phyloP scores from a whole-genome alignment of 345 rosid species.

The Corchorus capsularis region DNA sequence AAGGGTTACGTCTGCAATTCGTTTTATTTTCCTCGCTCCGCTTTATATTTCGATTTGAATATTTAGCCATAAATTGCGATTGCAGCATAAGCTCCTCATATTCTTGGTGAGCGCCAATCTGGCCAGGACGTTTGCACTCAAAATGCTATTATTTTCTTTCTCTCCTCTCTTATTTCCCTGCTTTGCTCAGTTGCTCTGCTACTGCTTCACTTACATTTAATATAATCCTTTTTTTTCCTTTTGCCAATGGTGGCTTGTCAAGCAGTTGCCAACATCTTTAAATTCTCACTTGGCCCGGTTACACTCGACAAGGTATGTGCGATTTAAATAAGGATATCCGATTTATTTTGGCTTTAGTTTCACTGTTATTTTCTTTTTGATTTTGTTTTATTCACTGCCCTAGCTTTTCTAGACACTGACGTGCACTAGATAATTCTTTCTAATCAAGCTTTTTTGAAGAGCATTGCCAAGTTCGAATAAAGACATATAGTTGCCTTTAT shows the following conservation, averaged over 20 bases:
- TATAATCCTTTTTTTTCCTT: neutral
- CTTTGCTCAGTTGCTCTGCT: neutral
- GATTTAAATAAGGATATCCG: no score
- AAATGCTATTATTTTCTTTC: slow-evolving; percentile 52
- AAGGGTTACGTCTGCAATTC: neutral
- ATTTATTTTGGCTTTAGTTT: no score
- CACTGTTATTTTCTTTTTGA: no score
- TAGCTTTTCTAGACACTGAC: slow-evolving; percentile 52
- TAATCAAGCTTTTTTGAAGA: slow-evolving; percentile 56
- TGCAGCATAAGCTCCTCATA: slow-evolving; percentile 67
- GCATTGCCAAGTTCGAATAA: slow-evolving; percentile 69
- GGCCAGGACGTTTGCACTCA: slow-evolving; percentile 98
- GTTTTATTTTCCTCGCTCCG: neutral
- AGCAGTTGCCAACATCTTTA: slow-evolving; percentile 93
- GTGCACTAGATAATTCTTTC: slow-evolving; percentile 65
- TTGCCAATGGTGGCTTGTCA: slow-evolving; percentile 81
- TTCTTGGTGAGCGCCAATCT: slow-evolving; percentile 86
- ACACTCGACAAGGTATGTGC: slow-evolving; percentile 87
- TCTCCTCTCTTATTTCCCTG: neutral
- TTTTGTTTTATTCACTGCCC: no score
- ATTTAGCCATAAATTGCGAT: slow-evolving; percentile 46
- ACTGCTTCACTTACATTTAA: no score
- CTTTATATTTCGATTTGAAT: no score
- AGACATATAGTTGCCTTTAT: neutral
- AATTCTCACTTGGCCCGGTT: slow-evolving; percentile 93